These are phyloP conservation scores for Fistulinella prunicolor DNA, from an alignment of 768 basidiomycete genomes.

Conservation along the genomic window DNA sequence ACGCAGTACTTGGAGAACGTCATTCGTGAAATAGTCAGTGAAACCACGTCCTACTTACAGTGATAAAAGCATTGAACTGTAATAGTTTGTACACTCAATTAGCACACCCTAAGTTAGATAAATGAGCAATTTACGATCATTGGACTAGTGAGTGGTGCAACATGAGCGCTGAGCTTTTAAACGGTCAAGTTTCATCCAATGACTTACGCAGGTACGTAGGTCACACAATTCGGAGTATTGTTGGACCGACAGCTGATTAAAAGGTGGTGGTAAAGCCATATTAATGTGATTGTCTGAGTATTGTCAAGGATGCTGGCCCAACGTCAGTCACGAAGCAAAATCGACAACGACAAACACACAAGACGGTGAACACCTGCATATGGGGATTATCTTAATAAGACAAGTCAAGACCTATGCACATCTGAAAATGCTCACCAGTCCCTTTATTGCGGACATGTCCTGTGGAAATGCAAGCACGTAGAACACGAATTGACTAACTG, in stretches of 20 bases:
- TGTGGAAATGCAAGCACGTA: conserved; percentile 18
- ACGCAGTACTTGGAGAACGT: conserved; percentile 13
- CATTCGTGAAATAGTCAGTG: background rate
- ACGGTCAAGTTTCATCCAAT: background rate
- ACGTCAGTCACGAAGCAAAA: background rate
- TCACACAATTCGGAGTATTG: background rate
- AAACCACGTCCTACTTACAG: conserved; percentile 1
- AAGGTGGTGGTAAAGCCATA: background rate
- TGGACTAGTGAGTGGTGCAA: background rate
- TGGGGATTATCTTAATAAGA: no score
- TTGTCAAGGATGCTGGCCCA: conserved; percentile 8
- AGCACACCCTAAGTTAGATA: background rate
- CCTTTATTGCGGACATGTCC: conserved; percentile 9
- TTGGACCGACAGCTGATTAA: conserved; percentile 12
- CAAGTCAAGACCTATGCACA: background rate
- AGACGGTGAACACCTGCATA: conserved; percentile 6
- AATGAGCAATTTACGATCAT: conserved; percentile 3
- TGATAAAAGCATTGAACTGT: background rate
- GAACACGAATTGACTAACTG: conserved; percentile 17
- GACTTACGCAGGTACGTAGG: conserved; percentile 9
- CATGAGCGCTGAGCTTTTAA: background rate
- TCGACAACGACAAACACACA: conserved; percentile 4
- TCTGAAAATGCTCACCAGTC: conserved; percentile 8
- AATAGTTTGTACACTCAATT: background rate
- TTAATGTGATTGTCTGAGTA: background rate